Evolutionary conservation across 345 rosid genomes (phyloP), one percentile per base, ranked within the genome.

Genomic region (Theobroma cacao): DNA sequence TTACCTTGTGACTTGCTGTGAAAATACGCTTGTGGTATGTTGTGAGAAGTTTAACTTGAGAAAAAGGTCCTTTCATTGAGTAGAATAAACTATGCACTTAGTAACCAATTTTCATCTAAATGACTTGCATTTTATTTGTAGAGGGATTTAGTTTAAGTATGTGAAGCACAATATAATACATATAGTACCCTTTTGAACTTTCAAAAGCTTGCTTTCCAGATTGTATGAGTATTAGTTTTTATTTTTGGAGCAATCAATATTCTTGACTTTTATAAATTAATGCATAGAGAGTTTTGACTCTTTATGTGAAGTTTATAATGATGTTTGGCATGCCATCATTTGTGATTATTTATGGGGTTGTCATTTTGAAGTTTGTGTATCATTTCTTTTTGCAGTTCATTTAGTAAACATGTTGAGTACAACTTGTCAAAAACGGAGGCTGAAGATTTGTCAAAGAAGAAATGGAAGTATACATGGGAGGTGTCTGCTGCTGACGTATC

Each of bases 391-490:
- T 84, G 84, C 92, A 95, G 98, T 80, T 87, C 95, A 58, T 93
- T 90, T 50, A 81, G 82, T 67, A 78, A 80, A 74, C 98, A 91
- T 85, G 86, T 91, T 81, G 89, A 77, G 36, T 84, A 85, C 80
- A 86, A 76, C 28, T 78, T 93, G 83, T 82, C 98, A 45, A 84
- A 91, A 79, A 88, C 45, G 75, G 95, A 93, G 80, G 79, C 83
- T 78, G 87, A 89, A 47, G 76, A 71, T 73, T 79, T 93, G 77
- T 80, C 86, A 17, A 85, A 82, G 56, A 89, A 89, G 63, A 89
- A 81, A 80, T 84, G 91, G 91, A 91, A 90, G 69, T 93, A 89
- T 84, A 84, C 76, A 59, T 95, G 97, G 97, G 93, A 91, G 69
- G 74, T 88, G 74, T 91, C 93, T 81, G 89, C 95, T 78, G 58